These are phyloP conservation scores for Vitis labrusca DNA, from an alignment of 164 flowering plant genomes.

Conservation along the genomic window DNA sequence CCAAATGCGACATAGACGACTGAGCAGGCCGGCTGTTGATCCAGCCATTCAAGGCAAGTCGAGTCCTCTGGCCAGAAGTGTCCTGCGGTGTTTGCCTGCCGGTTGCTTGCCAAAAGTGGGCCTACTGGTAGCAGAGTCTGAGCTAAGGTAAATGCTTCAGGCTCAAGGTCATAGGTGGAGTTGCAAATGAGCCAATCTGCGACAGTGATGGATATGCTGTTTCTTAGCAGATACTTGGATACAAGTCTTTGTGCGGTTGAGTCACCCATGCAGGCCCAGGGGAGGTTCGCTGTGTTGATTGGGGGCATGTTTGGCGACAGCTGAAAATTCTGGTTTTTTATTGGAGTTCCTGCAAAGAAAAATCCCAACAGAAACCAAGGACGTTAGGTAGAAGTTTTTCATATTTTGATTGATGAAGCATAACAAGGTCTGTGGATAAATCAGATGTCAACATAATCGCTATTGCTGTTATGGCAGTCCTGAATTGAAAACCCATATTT, in stretches of 20 bases:
- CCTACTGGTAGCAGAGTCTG: slow-evolving; percentile 33
- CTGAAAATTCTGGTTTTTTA: slow-evolving; percentile 18
- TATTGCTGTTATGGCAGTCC: no score
- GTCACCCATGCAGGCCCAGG: slow-evolving; percentile 28
- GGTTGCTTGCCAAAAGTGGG: slow-evolving; percentile 25
- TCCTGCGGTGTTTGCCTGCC: slow-evolving; percentile 10
- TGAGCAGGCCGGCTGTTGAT: slow-evolving; percentile 28
- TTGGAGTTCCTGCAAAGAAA: slow-evolving; percentile 21
- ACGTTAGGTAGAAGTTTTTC: neutral
- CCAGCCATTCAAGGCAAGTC: slow-evolving; percentile 48
- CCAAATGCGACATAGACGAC: slow-evolving; percentile 61
- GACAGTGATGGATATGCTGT: slow-evolving; percentile 1
- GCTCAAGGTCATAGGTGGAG: slow-evolving; percentile 38
- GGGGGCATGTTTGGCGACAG: slow-evolving; percentile 27
- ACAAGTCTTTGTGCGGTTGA: slow-evolving; percentile 4
- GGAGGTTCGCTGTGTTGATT: slow-evolving; percentile 17
- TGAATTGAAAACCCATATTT: no score
- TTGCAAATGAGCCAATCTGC: slow-evolving; percentile 32
- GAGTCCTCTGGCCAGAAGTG: slow-evolving; percentile 39
- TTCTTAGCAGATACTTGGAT: slow-evolving; percentile 3
- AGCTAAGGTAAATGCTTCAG: slow-evolving; percentile 14
- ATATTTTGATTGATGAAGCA: no score
- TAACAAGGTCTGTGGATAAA: no score
- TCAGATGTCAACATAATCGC: no score
- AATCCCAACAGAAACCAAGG: neutral